Evolutionary conservation across 1,284 basidiomycete genomes (phyloP).

Genomic region (Ganoderma lucidum): DNA sequence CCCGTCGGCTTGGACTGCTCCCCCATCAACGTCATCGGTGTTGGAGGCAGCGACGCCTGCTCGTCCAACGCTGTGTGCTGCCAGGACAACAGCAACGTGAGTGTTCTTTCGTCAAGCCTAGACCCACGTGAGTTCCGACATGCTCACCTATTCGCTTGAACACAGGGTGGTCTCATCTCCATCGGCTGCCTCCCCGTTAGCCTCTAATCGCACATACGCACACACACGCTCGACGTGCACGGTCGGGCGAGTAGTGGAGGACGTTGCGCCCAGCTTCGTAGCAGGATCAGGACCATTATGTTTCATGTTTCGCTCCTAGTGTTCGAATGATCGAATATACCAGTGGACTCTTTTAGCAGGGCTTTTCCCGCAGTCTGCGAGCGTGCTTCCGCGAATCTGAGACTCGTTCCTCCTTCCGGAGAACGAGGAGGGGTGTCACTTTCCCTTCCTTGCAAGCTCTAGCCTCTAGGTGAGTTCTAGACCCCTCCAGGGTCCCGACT

Average conservation of each 20-base stretch:
- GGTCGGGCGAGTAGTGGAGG: neutral
- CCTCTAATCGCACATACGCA: constrained; percentile 19
- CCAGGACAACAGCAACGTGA: constrained; percentile 35
- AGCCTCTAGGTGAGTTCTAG: neutral
- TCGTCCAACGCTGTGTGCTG: constrained; percentile 33
- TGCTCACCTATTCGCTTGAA: neutral
- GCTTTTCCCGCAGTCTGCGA: neutral
- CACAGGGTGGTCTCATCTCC: constrained; percentile 36
- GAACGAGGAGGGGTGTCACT: neutral
- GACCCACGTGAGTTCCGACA: too few relatives aligned
- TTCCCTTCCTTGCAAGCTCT: neutral
- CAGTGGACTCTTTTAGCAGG: neutral
- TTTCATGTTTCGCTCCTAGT: neutral
- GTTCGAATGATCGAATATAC: neutral
- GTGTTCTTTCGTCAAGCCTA: constrained; percentile 3
- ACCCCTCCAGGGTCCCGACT: neutral
- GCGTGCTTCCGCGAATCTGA: neutral
- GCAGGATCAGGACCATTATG: neutral
- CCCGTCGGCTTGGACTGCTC: constrained; percentile 36
- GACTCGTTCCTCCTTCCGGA: neutral
- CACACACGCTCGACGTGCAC: neutral
- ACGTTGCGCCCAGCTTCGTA: neutral
- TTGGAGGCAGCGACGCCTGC: constrained; percentile 27
- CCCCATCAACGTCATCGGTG: constrained; percentile 33
- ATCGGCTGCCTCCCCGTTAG: constrained; percentile 35